Evolutionary conservation across 202 grass and related monocot species (phyloP).

Genomic region (Panicum virgatum): DNA sequence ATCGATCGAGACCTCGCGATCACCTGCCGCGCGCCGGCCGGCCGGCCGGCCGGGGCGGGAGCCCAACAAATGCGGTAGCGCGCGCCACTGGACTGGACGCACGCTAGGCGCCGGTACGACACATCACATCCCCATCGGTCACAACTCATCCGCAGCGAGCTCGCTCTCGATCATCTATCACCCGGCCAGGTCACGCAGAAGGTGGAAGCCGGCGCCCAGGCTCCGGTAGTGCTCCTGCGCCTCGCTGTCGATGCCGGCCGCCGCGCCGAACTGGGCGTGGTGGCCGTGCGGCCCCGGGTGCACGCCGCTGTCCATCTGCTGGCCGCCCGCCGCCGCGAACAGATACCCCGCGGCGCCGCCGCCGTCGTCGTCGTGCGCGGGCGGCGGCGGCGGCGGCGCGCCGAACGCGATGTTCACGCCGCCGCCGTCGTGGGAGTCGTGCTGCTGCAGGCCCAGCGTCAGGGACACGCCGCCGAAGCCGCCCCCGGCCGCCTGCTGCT

Average conservation of each 20-base stretch:
- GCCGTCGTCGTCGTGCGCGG: neutral
- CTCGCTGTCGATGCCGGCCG: constrained; percentile 38
- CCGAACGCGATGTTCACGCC: constrained; percentile 71
- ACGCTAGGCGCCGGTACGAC: neutral
- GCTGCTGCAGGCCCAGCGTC: constrained; percentile 90
- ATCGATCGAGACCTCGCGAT: neutral
- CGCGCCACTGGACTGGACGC: no score
- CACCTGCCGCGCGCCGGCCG: neutral
- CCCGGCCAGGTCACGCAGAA: constrained; percentile 63
- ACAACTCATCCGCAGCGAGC: neutral
- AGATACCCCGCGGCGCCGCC: constrained; percentile 30
- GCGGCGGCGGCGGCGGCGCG: constrained; percentile 34
- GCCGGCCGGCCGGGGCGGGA: no score
- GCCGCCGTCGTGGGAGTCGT: constrained; percentile 44
- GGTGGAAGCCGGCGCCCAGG: constrained; percentile 48
- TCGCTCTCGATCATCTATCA: constrained; percentile 23
- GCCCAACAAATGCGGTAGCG: neutral
- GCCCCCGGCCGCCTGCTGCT: neutral
- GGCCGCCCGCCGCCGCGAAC: constrained; percentile 17
- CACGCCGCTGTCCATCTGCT: constrained; percentile 48
- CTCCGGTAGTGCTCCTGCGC: constrained; percentile 46
- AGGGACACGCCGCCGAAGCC: constrained; percentile 60
- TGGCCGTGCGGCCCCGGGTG: constrained; percentile 19
- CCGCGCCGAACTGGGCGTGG: constrained; percentile 39
- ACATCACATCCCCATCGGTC: constrained; percentile 11